Conservation (phyloP, 2,329 filamentous ascomycete species). For the Fusarium dlaminii region DNA sequence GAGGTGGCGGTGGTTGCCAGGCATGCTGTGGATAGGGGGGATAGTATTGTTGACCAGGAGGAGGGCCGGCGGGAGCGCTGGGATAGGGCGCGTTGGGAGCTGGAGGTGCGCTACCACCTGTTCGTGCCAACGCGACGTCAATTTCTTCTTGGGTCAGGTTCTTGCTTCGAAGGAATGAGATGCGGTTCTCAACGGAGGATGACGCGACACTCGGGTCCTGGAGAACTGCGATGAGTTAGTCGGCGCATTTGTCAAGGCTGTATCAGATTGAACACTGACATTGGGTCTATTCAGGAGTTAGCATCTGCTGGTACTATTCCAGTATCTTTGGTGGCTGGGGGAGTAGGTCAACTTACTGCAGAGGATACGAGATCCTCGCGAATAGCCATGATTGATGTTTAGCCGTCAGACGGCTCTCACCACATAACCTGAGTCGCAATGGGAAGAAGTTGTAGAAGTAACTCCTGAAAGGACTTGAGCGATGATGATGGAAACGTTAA, state of each 20-base stretch:
- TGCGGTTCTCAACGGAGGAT: conserved; percentile 90
- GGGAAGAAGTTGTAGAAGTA: neutral
- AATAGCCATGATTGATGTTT: conserved; percentile 72
- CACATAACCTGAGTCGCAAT: conserved; percentile 34
- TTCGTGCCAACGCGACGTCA: conserved; percentile 81
- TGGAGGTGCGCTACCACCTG: conserved; percentile 66
- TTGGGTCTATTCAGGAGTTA: conserved; percentile 48
- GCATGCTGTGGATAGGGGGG: conserved; percentile 62
- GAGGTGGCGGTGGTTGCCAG: conserved; percentile 67
- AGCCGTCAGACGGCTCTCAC: conserved; percentile 34
- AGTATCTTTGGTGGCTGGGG: conserved; percentile 3
- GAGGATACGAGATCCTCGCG: conserved; percentile 92
- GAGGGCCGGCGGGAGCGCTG: conserved; percentile 54
- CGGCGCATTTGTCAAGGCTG: neutral
- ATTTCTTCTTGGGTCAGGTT: conserved; percentile 98
- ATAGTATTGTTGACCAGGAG: conserved; percentile 58
- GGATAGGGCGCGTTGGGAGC: conserved; percentile 53
- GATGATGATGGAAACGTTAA: conserved; percentile 34
- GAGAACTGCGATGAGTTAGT: conserved; percentile 69
- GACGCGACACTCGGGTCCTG: conserved; percentile 92
- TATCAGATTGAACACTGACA: conserved; percentile 48
- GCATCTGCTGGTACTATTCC: conserved; percentile 16
- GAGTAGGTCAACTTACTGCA: conserved; percentile 63
- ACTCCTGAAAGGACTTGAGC: conserved; percentile 3
- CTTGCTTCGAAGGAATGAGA: conserved; percentile 94